Evolutionary conservation across 768 basidiomycete species (phyloP), one percentile per base, ranked within the genome.

Genomic region (Boletellus emodensis): DNA sequence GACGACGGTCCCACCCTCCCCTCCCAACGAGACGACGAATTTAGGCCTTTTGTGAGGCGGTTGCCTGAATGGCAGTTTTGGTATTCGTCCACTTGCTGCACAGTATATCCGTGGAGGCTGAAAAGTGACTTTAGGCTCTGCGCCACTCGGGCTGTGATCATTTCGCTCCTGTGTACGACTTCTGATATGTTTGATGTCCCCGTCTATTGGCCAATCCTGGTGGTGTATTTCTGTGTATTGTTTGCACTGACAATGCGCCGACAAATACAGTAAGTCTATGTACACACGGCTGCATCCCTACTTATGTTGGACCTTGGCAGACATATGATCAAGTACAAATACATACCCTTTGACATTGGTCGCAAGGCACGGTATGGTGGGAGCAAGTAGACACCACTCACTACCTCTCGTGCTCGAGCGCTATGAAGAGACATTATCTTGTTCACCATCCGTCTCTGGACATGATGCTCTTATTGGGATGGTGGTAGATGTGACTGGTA

Each of bases 271-370:
- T 95, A 67, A 61, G 93, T 63, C 34, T 15, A 9, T 12, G 24
- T 26, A n/a, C 22, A 35, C 17, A 7, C 4, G 32, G 5, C 20
- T 4, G 17, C 2, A 32, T 42, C 46, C 50, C 42, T 17, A 13
- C 48, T 56, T 35, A 62, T 44, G 44, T 51, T 44, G 17, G 44
- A 33, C 32, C 26, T 20, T 41, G n/a, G 47, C 62, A 94, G 92
- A 61, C 95, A 99, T 71, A 98, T 98, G 95, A 87, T 96, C 75
- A 96, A 96, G 71, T 98, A 97, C 76, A 92, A 92, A 68, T 97
- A 94, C 71, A 76, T 94, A 52, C 94, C 94, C 20, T 97, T 94
- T 71, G 95, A 97, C 65, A 79, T 97, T 53, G 95, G 94, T 28
- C 87, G 93, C 64, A 97, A 97, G 74, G 77, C 89, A 51, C 83